Evolutionary conservation across 148 eudicot genomes (phyloP), one percentile per base, ranked within the genome.

Genomic region (Chenopodium berlandieri): DNA sequence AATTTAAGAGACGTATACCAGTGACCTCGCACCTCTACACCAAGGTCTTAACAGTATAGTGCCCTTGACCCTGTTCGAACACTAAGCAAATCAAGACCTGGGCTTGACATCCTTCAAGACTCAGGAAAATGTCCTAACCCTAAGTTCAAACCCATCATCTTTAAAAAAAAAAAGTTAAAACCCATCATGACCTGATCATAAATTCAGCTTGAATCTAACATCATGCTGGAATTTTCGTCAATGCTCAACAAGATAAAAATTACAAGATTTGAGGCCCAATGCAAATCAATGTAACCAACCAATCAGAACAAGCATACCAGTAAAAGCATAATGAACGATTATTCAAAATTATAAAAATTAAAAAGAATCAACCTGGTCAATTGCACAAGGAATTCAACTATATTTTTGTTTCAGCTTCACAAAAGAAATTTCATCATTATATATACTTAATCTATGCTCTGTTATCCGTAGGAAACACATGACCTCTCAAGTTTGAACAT

Each of bases 371-470:
- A 95, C 99, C 99, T 95, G 99, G 79, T 95, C 99, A 83, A 95
- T 95, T 58, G 99, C 99, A 84, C 99, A 95, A 62, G 99, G 98
- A 89, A 95, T 94, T 87, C 23, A 23, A 23, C 23, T 23, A 23
- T 23, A 23, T 23, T 23, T 23, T 23, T 23, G 23, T 23, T 23
- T 23, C 23, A 23, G 23, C 23, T 23, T 23, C 23, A 23, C 23
- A 23, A 23, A 23, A 23, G 23, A 23, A 23, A 23, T 23, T 23
- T 23, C 23, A 23, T 23, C 23, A 23, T 23, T 23, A 23, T 23
- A 23, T 23, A 23, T 23, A 23, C 23, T 23, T 23, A 23, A 23
- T 23, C 23, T 23, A 23, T 23, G 23, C 23, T 23, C 23, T 23
- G 23, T 23, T 23, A 23, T 23, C 23, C 23, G 23, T 23, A 23